Evolutionary conservation across 1,284 basidiomycete genomes (phyloP).

Genomic region (Tilletia walkeri): DNA sequence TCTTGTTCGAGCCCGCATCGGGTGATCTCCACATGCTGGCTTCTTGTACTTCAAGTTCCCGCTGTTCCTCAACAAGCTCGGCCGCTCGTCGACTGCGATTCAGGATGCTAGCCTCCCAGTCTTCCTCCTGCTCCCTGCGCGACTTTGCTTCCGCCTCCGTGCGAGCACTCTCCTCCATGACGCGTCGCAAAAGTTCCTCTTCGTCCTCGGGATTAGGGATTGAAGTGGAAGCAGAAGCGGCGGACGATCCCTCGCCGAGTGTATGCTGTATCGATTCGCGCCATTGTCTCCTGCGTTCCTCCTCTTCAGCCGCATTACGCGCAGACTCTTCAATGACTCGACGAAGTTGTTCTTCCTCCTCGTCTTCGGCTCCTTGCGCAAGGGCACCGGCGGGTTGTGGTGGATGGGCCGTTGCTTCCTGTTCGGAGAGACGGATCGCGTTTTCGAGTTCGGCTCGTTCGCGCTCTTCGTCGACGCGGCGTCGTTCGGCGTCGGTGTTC

Average conservation of each 20-base stretch:
- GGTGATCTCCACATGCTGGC: constrained; percentile 12
- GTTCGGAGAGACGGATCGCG: constrained; percentile 9
- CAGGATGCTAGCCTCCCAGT: not conserved
- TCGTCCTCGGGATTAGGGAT: not conserved
- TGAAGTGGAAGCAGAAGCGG: not conserved
- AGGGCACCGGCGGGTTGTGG: not conserved
- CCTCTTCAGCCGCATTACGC: constrained; percentile 7
- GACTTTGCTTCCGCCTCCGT: not conserved
- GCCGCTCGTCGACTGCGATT: not conserved
- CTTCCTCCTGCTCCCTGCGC: not conserved
- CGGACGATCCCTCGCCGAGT: not conserved
- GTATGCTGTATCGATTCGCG: not conserved
- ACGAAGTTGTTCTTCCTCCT: not conserved
- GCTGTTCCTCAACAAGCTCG: constrained; percentile 7
- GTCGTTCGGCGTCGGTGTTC: constrained; percentile 5
- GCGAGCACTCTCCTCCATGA: constrained; percentile 13
- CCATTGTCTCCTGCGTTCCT: constrained; percentile 5
- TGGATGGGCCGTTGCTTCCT: not conserved
- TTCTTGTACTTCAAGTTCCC: not conserved
- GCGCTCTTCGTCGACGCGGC: not conserved
- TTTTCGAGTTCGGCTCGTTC: constrained; percentile 1
- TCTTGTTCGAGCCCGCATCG: not conserved
- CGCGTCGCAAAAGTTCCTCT: not conserved
- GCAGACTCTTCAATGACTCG: constrained; percentile 1
- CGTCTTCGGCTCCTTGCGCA: not conserved